Evolutionary conservation across 192 early-diverging fungal genomes (phyloP).

Genomic region (Radiomyces spectabilis): DNA sequence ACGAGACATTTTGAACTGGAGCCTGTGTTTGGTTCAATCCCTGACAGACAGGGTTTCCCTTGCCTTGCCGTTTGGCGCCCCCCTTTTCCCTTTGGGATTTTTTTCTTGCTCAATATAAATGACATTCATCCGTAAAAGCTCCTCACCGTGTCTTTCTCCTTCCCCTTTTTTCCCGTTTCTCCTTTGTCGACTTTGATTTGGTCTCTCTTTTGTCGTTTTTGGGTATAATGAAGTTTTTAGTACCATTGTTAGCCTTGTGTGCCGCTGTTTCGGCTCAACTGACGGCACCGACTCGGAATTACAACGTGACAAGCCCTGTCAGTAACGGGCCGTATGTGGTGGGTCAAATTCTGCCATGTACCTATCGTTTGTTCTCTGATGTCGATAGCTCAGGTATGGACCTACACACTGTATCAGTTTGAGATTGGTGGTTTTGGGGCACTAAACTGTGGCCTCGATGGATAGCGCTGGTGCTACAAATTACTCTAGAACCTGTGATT

Average conservation of each 20-base stretch:
- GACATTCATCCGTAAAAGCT: not conserved
- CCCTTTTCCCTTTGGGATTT: conserved; percentile 1
- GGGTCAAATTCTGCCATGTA: conserved; percentile 22
- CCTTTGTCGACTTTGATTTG: not conserved
- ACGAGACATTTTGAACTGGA: too few relatives aligned
- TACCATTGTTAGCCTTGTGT: not conserved
- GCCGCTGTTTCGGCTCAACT: conserved; percentile 12
- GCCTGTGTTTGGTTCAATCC: too few relatives aligned
- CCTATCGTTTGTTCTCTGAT: conserved; percentile 12
- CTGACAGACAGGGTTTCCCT: too few relatives aligned
- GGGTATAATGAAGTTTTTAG: not conserved
- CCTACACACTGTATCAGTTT: too few relatives aligned
- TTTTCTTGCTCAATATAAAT: not conserved
- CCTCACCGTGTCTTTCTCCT: not conserved
- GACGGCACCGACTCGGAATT: conserved; percentile 17
- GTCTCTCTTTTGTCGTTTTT: not conserved
- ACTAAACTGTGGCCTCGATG: too few relatives aligned
- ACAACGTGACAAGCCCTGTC: conserved; percentile 27
- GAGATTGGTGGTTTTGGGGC: too few relatives aligned
- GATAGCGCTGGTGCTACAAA: too few relatives aligned
- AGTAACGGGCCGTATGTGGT: conserved; percentile 23
- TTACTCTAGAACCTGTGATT: too few relatives aligned
- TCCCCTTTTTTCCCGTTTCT: not conserved
- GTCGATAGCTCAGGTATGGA: conserved; percentile 14
- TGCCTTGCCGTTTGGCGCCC: not conserved